Percentiles rank a stretch among this genome's conserved stretches.
phyloP scores from a whole-genome alignment of 495 filamentous ascomycete genomes.

The Cairneyella variabilis region DNA sequence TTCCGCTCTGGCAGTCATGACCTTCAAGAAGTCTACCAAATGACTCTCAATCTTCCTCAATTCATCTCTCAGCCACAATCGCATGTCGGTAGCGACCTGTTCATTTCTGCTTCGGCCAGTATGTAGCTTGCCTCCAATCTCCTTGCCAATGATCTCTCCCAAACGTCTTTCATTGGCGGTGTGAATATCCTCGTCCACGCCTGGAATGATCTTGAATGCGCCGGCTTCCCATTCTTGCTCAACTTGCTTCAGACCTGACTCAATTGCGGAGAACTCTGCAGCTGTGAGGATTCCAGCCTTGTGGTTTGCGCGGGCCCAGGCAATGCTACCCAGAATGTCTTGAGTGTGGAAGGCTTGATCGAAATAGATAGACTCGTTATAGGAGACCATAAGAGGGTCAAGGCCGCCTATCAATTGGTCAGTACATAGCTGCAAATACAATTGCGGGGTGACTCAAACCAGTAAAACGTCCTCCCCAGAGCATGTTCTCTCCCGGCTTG shows the following conservation, averaged over 20 bases:
- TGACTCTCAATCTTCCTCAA: conserved; percentile 64
- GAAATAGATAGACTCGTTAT: conserved; percentile 86
- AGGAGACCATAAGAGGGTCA: conserved; percentile 84
- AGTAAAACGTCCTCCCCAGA: conserved; percentile 26
- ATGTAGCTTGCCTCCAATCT: conserved; percentile 87
- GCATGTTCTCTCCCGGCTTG: conserved; percentile 26
- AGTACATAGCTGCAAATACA: conserved; percentile 1
- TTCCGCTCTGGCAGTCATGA: conserved; percentile 71
- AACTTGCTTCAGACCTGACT: conserved; percentile 70
- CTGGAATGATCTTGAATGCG: conserved; percentile 57
- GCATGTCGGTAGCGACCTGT: conserved; percentile 91
- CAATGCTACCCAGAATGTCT: conserved; percentile 82
- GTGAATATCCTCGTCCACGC: conserved; percentile 58
- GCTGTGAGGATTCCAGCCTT: conserved; percentile 70
- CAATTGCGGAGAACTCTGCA: conserved; percentile 73
- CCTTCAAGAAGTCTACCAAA: conserved; percentile 48
- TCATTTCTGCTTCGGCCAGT: conserved; percentile 90
- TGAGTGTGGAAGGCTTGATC: conserved; percentile 80
- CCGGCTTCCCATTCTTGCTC: conserved; percentile 68
- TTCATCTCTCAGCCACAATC: conserved; percentile 82
- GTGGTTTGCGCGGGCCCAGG: conserved; percentile 81
- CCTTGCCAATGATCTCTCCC: conserved; percentile 83
- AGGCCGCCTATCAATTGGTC: conserved; percentile 54
- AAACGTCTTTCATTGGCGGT: conserved; percentile 91
- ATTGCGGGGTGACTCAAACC: conserved; percentile 23